phyloP scores from a whole-genome alignment of 768 basidiomycete genomes.

The Chiua virens region DNA sequence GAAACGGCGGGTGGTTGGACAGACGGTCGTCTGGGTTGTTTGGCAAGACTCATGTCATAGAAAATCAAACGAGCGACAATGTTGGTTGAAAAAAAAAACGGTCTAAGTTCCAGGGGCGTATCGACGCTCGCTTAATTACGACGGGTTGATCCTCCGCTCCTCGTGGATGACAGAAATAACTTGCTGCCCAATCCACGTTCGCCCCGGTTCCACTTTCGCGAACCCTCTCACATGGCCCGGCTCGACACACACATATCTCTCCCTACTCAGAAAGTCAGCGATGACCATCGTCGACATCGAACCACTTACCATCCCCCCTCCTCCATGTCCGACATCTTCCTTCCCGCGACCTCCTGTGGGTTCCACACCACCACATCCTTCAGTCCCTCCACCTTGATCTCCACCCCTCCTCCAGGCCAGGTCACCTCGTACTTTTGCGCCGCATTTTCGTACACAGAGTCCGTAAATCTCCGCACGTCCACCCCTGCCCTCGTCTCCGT shows the following conservation, averaged over 20 bases:
- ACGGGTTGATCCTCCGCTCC: slow-evolving; percentile 19
- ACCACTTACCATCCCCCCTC: slow-evolving; percentile 72
- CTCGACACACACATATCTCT: slow-evolving; percentile 86
- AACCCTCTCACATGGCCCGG: slow-evolving; percentile 83
- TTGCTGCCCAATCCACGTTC: slow-evolving; percentile 79
- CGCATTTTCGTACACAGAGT: slow-evolving; percentile 75
- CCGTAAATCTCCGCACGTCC: slow-evolving; percentile 65
- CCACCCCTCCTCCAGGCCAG: slow-evolving; percentile 59
- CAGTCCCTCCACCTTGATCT: slow-evolving; percentile 52
- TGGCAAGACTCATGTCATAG: slow-evolving; percentile 12
- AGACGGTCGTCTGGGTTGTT: slow-evolving; percentile 17
- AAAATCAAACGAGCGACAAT: no score
- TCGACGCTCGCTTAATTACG: no score
- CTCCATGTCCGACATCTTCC: slow-evolving; percentile 88
- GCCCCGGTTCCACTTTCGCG: slow-evolving; percentile 57
- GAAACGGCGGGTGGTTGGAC: slow-evolving; percentile 27
- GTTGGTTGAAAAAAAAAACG: background rate
- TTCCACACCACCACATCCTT: slow-evolving; percentile 96
- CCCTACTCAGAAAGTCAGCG: slow-evolving; percentile 52
- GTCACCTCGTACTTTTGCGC: slow-evolving; percentile 52
- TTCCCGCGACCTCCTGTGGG: slow-evolving; percentile 68
- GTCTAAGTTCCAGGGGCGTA: background rate
- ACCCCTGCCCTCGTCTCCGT: slow-evolving; percentile 62
- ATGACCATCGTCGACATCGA: background rate
- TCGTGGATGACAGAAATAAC: slow-evolving; percentile 48